Base-by-base conservation (phyloP, 2,329 filamentous ascomycete genomes). In the Aureobasidium mangrovei region DNA sequence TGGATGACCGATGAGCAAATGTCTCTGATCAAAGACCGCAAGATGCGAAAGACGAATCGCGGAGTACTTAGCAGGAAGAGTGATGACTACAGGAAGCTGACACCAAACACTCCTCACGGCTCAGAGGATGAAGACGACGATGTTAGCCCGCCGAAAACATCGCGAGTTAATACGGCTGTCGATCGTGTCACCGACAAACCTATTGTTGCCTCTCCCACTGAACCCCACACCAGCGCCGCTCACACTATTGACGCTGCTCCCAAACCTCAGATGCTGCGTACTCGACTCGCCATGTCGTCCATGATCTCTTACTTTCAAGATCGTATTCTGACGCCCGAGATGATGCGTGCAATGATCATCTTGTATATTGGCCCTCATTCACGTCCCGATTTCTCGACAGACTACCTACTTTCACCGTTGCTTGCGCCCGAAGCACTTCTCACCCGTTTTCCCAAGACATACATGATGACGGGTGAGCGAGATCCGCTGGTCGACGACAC, bases 1-100 rank as follows among this genome's bases (percentile, higher is more conserved):
- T 98, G 93, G 93, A 97, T 98, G 91, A 91, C 88, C 0, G 91
- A 97, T 63, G 91, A 97, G 68, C 91, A 98, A 67, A 95, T 97
- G 88, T 83, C 88, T 0, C 73, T 98, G 57, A 95, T 98, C 59
- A 84, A 89, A 60, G 91, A 95, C 59, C 83, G 89, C 8, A 80
- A 83, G 56, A 83, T 84, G 66, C 80, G 89, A 27, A 84, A 84
- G 61, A 89, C 84, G 1, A 95, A 96, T 64, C 79, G 80, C 55
- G 79, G 82, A 28, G 85, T 96, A 54, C 86, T 97, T 54, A 79
- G 85, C 35, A 80, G 88, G 56, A 97, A 98, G 73, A 90, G 83
- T 59, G 86, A 88, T 72, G 88, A 96, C 65, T 97, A 95, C 68
- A 85, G 85, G 60, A 82, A 88, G 45, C 73, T 95, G 1, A 89